Evolutionary conservation across 352 stramenopile species (phyloP), one percentile per base, ranked within the genome.

Genomic region (Globisporangium cylindrosporum): DNA sequence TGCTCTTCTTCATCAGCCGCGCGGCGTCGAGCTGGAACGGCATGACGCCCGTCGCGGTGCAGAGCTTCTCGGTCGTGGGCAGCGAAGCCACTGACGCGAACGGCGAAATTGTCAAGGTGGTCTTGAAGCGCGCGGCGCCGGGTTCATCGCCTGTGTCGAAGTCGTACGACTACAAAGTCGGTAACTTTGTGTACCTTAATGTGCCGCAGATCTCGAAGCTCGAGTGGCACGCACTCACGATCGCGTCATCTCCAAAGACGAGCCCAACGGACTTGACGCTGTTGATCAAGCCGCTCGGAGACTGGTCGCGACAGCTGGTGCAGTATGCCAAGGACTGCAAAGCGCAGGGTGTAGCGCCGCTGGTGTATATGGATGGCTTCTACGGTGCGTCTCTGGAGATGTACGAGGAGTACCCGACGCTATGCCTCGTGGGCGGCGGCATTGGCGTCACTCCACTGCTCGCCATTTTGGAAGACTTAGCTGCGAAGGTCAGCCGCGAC

Each of bases 291-390:
- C 68, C 77, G 41, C 67, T 86, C 8, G 81, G 81, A n/a, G 70
- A 76, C 64, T 89, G 81, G 81, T 79, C 79, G 1, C 67, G 67
- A 20, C 59, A 79, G 41, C n/a, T 89, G 12, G 61, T 81, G 3
- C 29, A 73, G 27, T 86, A 90, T 38, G 70, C 73, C 34, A 74
- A 81, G 48, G 48, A 79, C 9, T 89, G 79, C 65, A 59, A 71
- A 51, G 48, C 24, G 54, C 62, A 77, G n/a, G n/a, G 22, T 4
- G 63, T 67, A 27, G 25, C 54, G 24, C 80, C 80, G 4, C 22
- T 79, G 4, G 71, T 89, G 54, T 87, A 81, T 67, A 77, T 89
- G 73, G 81, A 89, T 53, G 81, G 75, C 6, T 86, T 81, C 62
- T 88, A 86, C 55, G 76, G 74, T 5, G 68, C 76, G 12, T 86